phyloP scores from a whole-genome alignment of 2,329 filamentous ascomycete genomes.

The Colletotrichum tropicicola region DNA sequence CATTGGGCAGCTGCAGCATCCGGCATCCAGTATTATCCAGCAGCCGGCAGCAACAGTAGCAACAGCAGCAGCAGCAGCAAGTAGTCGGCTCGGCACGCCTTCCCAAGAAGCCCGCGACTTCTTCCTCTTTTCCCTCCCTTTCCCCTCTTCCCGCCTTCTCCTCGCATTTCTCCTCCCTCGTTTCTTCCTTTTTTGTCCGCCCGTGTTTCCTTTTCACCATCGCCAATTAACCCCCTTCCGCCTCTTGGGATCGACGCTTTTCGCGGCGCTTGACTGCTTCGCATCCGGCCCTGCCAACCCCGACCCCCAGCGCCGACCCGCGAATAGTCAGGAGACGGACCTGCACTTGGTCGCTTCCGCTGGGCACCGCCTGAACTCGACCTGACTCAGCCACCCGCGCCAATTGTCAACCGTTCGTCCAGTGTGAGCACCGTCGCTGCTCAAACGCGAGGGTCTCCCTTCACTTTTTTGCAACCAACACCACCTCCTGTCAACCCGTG shows the following conservation, averaged over 20 bases:
- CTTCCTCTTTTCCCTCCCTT: neutral
- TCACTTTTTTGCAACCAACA: neutral
- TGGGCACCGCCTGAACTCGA: conserved; percentile 24
- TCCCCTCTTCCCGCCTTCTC: neutral
- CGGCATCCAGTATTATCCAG: no score
- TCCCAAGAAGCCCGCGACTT: conserved; percentile 12
- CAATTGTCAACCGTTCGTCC: conserved; percentile 22
- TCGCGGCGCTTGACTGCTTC: conserved; percentile 3
- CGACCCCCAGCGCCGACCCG: conserved; percentile 19
- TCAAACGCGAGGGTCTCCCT: conserved; percentile 9
- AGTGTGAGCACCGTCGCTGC: conserved; percentile 12
- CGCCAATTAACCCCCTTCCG: conserved; percentile 12
- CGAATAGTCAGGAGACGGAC: conserved; percentile 20
- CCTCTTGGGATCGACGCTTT: neutral
- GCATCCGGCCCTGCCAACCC: conserved; percentile 14
- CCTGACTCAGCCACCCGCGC: conserved; percentile 30
- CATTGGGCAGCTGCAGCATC: neutral
- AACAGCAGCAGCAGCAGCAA: neutral
- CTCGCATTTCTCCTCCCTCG: conserved; percentile 36
- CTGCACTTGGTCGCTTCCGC: conserved; percentile 12
- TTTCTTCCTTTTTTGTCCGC: conserved; percentile 41
- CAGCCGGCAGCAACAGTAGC: no score
- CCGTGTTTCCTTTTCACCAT: neutral
- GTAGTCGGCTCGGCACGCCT: neutral
- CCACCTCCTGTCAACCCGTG: neutral